Evolutionary conservation across 768 basidiomycete genomes (phyloP).

Genomic region (Rossbeevera mucosa): DNA sequence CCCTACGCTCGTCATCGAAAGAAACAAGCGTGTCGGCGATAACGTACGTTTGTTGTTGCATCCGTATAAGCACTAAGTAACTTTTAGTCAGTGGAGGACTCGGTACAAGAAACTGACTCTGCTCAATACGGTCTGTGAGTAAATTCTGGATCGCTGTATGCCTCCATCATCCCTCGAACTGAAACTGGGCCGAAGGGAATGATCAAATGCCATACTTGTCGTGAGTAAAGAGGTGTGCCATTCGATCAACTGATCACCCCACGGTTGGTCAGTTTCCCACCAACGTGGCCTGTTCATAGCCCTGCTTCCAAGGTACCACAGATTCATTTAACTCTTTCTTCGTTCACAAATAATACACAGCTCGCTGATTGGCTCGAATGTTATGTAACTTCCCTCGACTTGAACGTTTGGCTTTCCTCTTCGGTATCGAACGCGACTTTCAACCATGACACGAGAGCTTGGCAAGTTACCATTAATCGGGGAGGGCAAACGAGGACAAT

Average conservation of each 20-base stretch:
- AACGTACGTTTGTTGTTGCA: conserved; percentile 18
- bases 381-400: conserved; percentile 53
- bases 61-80: conserved; percentile 1
- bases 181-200: conserved; percentile 33
- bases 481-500: conserved; percentile 30
- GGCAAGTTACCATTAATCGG: conserved; percentile 39
- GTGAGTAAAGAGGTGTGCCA: conserved; percentile 28
- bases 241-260: not conserved
- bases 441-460: conserved; percentile 34
- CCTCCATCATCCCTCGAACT: not conserved
- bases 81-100: conserved; percentile 41
- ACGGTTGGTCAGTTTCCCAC: conserved; percentile 40
- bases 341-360: conserved; percentile 24
- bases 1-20: conserved; percentile 50
- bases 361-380: conserved; percentile 61
- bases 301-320: conserved; percentile 45
- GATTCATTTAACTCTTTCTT: not conserved
- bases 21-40: conserved; percentile 47
- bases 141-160: conserved; percentile 4
- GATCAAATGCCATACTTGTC: conserved; percentile 54
- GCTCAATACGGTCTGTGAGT: conserved; percentile 49
- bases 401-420: conserved; percentile 58
- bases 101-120: conserved; percentile 54
- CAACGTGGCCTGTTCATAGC: conserved; percentile 48
- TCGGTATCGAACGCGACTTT: conserved; percentile 34